Conservation (phyloP, 495 filamentous ascomycete genomes). For the Penicillium verhagenii region DNA sequence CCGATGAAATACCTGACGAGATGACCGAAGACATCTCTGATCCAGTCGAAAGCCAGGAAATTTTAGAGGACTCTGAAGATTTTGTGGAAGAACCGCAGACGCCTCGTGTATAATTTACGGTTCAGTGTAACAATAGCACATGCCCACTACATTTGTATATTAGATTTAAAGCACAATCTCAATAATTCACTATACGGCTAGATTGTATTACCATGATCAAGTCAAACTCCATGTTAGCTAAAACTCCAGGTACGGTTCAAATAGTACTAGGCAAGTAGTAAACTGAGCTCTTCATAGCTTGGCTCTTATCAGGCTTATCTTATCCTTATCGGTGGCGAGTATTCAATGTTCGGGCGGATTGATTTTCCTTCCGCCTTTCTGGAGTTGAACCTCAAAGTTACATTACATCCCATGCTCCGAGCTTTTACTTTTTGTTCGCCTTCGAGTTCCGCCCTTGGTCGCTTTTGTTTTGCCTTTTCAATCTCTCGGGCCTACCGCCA, state of each 20-base stretch:
- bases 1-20: background rate
- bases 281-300: no score
- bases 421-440: background rate
- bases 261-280: no score
- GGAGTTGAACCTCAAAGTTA: background rate
- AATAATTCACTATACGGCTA: background rate
- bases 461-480: constrained; percentile 1
- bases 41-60: background rate
- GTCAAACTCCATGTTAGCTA: no score
- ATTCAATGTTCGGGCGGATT: constrained; percentile 29
- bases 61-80: background rate
- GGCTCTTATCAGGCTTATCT: constrained; percentile 13
- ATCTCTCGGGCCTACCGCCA: constrained; percentile 31
- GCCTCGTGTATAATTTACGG: background rate
- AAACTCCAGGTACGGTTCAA: no score
- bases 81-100: background rate
- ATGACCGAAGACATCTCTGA: no score
- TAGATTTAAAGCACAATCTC: background rate
- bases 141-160: constrained; percentile 1
- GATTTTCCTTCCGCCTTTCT: constrained; percentile 41
- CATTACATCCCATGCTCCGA: background rate
- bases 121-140: background rate
- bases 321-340: constrained; percentile 49
- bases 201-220: no score
- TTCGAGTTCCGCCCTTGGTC: background rate